Evolutionary conservation across 306 rosid species (phyloP), one percentile per base, ranked within the genome.

Genomic region (Pyrus bretschneideri): DNA sequence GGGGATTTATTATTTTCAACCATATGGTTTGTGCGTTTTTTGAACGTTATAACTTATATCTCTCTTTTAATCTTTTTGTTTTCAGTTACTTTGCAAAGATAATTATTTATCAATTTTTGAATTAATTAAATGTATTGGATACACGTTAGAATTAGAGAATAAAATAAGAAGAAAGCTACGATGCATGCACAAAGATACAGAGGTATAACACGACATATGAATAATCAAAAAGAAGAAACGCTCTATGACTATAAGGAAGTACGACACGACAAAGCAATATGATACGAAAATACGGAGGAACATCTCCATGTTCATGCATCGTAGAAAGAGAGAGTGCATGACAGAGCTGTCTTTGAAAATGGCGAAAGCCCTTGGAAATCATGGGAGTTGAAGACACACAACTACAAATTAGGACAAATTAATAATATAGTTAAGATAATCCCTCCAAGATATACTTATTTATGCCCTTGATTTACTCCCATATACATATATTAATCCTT

Each of bases 371-470:
- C 29, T 33, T 52, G 77, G 61, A 59, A 81, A 73, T 49, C 80
- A 69, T 78, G n/a, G 22, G 61, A 77, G 79, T 83, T 23, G 42
- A 2, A 7, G 35, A 52, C 75, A 79, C 82, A 74, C 80, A 78
- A 38, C 27, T 76, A 46, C 73, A 68, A 86, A 86, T 81, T 87
- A 83, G 86, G 91, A 87, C 88, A 87, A 58, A 58, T 58, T 21
- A 11, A 25, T 58, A n/a, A 22, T 58, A 12, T 42, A 42, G 12
- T 9, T 42, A 42, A 42, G 45, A 42, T 54, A 19, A 54, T 54
- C 23, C 19, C 59, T 54, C 9, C 59, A 1, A 9, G 63, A 58
- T 22, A 58, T 58, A 22, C 30, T 58, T 17, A 58, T 58, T 58
- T 61, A 27, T 5, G 19, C 4, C 33, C 66, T 61, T 27, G 38